These are phyloP conservation scores for Salvia hispanica DNA, from an alignment of 257 asterid genomes.

Conservation along the genomic window DNA sequence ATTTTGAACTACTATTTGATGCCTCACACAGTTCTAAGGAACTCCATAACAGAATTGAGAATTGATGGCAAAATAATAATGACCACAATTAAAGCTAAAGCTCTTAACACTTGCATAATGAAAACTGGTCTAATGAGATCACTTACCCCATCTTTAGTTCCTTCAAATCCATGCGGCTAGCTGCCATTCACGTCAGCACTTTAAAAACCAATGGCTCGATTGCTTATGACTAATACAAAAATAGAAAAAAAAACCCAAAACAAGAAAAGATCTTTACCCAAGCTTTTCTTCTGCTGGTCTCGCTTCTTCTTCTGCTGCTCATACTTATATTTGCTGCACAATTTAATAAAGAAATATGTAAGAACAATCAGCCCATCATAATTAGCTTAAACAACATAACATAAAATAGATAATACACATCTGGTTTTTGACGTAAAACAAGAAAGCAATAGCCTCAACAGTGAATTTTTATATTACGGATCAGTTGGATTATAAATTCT, in stretches of 20 bases:
- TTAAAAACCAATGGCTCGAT: conserved; percentile 29
- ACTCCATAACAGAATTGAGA: background rate
- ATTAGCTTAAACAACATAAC: conserved; percentile 11
- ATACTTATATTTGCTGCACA: conserved; percentile 77
- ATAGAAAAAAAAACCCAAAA: background rate
- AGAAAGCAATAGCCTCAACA: too few relatives aligned
- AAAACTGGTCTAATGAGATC: background rate
- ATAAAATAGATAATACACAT: too few relatives aligned
- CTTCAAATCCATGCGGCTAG: conserved; percentile 90
- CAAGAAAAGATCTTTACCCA: conserved; percentile 47
- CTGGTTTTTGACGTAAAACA: conserved; percentile 2
- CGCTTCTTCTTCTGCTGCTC: conserved; percentile 94
- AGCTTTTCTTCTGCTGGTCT: conserved; percentile 93
- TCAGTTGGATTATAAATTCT: background rate
- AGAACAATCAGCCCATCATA: conserved; percentile 17
- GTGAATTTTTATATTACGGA: conserved; percentile 18
- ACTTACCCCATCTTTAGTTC: conserved; percentile 99
- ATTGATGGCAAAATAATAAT: background rate
- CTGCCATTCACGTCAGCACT: conserved; percentile 52
- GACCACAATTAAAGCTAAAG: background rate
- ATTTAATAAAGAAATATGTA: conserved; percentile 19
- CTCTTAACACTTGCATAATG: background rate
- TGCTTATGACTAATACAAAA: conserved; percentile 20
- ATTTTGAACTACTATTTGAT: background rate
- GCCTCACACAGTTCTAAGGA: conserved; percentile 11